Evolutionary conservation across 345 rosid species (phyloP), one percentile per base, ranked within the genome.

Genomic region (Combretum micranthum): DNA sequence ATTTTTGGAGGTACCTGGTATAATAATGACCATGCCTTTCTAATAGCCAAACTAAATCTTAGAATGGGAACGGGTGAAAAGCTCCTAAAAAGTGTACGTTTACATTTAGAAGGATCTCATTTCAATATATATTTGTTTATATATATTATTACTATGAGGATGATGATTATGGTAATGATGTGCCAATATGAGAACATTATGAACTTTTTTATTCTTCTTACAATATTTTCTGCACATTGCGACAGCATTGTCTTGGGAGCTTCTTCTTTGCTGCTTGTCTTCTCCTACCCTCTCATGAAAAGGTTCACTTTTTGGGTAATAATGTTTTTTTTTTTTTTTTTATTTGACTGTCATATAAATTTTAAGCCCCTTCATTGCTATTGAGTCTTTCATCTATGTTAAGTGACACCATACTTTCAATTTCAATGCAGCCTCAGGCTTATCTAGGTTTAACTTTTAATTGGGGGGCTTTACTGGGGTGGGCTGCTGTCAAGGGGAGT

Each of bases 261-360:
- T 61, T 84, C 95, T 20, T 86, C 95, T 63, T 77, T 92, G 87
- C 65, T 92, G 52, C 86, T 88, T 18, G 98, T 88, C 76, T 92
- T 91, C 72, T 77, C 98, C 48, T 88, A 88, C 62, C 98, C 93
- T 18, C 83, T 92, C 43, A 86, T 86, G 95, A 92, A 92, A 85
- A 92, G 97, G 65, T 68, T 88, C 53, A 88, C 97, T 42, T 91
- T 82, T 75, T 91, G 96, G 98, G 98, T 88, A 84, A 74, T 47
- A 20, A 17, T 54, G 48, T 11, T n/a, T n/a, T n/a, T n/a, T n/a
- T 32, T 42, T 2, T 58, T 53, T 4, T 50, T 12, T 47, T 16
- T 22, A n/a, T 16, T 0, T 3, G 50, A 2, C 0, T 3, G 0
- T 32, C 10, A 32, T 32, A 32, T 32, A 32, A 32, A 32, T 4